phyloP scores from a whole-genome alignment of 2,329 filamentous ascomycete genomes.

The Hymenoscyphus scutula region DNA sequence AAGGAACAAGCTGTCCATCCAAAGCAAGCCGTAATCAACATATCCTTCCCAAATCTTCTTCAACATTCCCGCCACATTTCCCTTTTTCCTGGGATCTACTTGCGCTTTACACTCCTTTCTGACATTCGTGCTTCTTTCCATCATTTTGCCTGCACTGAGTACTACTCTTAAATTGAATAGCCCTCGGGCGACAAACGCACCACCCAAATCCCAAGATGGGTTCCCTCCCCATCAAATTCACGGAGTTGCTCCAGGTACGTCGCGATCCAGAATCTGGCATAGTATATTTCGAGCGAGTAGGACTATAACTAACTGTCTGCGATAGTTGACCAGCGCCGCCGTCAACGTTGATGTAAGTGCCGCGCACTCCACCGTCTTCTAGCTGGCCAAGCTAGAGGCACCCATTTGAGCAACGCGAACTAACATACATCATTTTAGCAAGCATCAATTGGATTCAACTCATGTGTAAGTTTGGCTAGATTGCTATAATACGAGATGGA shows the following conservation, averaged over 20 bases:
- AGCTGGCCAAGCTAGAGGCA: slow-evolving; percentile 28
- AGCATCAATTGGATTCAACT: slow-evolving; percentile 79
- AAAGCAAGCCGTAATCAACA: slow-evolving; percentile 17
- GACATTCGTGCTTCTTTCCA: slow-evolving; percentile 13
- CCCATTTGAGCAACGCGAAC: slow-evolving; percentile 19
- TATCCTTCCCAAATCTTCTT: slow-evolving; percentile 13
- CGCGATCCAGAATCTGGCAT: slow-evolving; percentile 81
- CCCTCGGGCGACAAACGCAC: slow-evolving; percentile 28
- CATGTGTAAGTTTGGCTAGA: slow-evolving; percentile 62
- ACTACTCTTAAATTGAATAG: slow-evolving; percentile 27
- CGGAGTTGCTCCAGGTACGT: slow-evolving; percentile 82
- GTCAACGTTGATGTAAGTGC: slow-evolving; percentile 53
- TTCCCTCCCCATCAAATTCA: slow-evolving; percentile 84
- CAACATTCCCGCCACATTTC: slow-evolving; percentile 17
- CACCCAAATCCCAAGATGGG: slow-evolving; percentile 40
- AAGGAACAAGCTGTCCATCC: slow-evolving; percentile 17
- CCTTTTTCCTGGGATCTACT: slow-evolving; percentile 24
- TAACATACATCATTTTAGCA: slow-evolving; percentile 47
- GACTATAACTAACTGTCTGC: slow-evolving; percentile 38
- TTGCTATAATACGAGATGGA: slow-evolving; percentile 11
- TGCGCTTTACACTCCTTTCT: slow-evolving; percentile 27
- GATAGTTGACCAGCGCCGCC: slow-evolving; percentile 50
- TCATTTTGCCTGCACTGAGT: slow-evolving; percentile 30
- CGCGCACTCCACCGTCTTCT: slow-evolving; percentile 17
- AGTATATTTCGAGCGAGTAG: slow-evolving; percentile 58